Evolutionary conservation across 1,139 yeast species (phyloP), one percentile per base, ranked within the genome.

Genomic region (Scheffersomyces segobiensis): DNA sequence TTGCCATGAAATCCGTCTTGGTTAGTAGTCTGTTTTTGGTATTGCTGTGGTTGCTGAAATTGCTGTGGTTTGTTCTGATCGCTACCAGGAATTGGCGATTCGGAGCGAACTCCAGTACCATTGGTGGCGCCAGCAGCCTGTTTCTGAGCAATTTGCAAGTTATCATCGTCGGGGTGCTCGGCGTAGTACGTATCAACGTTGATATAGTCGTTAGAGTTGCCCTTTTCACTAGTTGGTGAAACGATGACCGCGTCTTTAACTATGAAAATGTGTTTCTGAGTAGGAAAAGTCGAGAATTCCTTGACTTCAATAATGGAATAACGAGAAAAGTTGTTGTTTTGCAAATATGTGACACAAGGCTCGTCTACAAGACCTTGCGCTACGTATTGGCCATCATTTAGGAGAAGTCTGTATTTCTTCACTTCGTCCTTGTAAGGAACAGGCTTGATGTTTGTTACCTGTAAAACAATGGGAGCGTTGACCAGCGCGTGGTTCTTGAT

Each of bases 341-440:
- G 83, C 58, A 86, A 81, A 63, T 82, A 79, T 5, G 80, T 76
- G 57, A 84, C 83, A 62, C 86, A 82, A 51, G 79, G 80, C 55
- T 88, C 87, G 66, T 88, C 88, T 64, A 88, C 79, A 55, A 89
- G 81, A 1, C 90, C 91, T 66, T 89, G 91, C 59, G 87, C 79
- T 50, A 82, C 78, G 69, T 81, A 86, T 21, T 73, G 75, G 26
- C 95, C 93, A 72, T 89, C 96, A 56, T 85, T 85, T 56, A 89
- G 71, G 75, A 88, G 76, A 53, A 86, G 75, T 63, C 91, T 78
- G 58, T 82, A 77, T 67, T 87, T 77, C 59, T 80, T 79, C 53
- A 74, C 67, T 50, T 85, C 84, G 20, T 72, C 70, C 20, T 79
- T 83, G 61, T 75, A 75, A 50, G 74, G 73, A 56, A 79, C 76